Evolutionary conservation across 306 rosid genomes (phyloP).

Genomic region (Sesbania bispinosa): DNA sequence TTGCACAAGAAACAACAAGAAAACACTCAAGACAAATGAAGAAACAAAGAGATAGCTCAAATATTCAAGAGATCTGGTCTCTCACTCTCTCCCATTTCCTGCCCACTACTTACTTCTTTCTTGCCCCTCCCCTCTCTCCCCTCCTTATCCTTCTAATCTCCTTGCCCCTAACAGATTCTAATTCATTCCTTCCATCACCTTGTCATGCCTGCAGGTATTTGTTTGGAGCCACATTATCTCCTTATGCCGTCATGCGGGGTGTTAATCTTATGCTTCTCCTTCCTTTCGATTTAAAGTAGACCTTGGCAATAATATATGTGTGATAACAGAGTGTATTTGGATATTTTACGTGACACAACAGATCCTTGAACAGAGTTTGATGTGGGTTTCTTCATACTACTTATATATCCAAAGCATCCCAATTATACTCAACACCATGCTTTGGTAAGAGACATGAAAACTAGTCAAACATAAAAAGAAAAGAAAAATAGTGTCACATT

Average conservation of each 20-base stretch:
- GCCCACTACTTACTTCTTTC: not conserved
- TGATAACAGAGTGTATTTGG: not conserved
- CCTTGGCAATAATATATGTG: not conserved
- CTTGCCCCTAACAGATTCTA: not conserved
- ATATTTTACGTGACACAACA: not conserved
- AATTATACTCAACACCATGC: not conserved
- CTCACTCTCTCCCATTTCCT: not conserved
- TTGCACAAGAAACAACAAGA: too few species aligned
- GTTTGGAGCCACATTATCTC: not conserved
- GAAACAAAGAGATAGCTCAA: too few species aligned
- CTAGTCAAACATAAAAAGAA: not conserved
- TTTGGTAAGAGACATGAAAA: slow-evolving; percentile 3
- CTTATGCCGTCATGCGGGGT: not conserved
- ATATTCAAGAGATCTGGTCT: too few species aligned
- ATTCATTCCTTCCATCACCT: not conserved
- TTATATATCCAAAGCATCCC: not conserved
- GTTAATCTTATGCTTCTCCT: not conserved
- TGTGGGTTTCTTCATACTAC: not conserved
- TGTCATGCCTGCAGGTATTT: not conserved
- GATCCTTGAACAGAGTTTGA: not conserved
- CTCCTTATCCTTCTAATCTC: not conserved
- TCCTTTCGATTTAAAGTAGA: not conserved
- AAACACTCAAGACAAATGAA: too few species aligned
- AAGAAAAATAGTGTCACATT: not conserved
- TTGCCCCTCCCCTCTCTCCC: not conserved